phyloP scores from a whole-genome alignment of 31 red algal species.

The Bonnemaisonia californica region DNA sequence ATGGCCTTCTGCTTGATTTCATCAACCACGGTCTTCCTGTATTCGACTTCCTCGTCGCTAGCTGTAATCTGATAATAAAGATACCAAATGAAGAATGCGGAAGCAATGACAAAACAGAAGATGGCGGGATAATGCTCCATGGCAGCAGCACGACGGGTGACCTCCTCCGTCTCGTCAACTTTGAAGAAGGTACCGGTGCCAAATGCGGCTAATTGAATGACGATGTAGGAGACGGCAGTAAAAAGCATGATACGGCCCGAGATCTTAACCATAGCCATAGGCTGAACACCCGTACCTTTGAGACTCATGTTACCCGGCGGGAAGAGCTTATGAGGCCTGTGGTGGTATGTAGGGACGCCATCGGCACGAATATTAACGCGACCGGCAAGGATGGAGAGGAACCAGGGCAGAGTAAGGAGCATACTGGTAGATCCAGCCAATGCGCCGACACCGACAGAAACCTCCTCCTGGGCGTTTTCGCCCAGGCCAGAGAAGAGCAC shows the following conservation, averaged over 20 bases:
- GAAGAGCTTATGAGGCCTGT: slow-evolving; percentile 54
- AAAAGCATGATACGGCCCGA: slow-evolving; percentile 73
- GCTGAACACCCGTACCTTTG: slow-evolving; percentile 56
- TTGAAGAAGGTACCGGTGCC: slow-evolving; percentile 52
- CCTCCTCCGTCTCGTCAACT: slow-evolving; percentile 19
- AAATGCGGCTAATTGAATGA: slow-evolving; percentile 78
- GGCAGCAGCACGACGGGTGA: slow-evolving; percentile 23
- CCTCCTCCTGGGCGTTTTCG: slow-evolving; percentile 82
- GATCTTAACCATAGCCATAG: slow-evolving; percentile 50
- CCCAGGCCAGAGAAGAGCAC: slow-evolving; percentile 85
- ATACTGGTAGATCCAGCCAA: slow-evolving; percentile 83
- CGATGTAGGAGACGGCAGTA: slow-evolving; percentile 60
- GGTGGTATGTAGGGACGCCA: slow-evolving; percentile 53
- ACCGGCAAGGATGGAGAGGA: slow-evolving; percentile 68
- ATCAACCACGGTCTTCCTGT: slow-evolving; percentile 35
- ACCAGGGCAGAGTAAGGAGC: slow-evolving; percentile 89
- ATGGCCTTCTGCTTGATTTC: slow-evolving; percentile 60
- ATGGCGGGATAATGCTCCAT: slow-evolving; percentile 53
- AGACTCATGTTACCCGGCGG: slow-evolving; percentile 47
- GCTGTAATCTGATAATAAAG: slow-evolving; percentile 51
- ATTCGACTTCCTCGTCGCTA: slow-evolving; percentile 35
- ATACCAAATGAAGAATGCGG: slow-evolving; percentile 71
- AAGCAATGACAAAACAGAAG: slow-evolving; percentile 61
- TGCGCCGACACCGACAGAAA: slow-evolving; percentile 82
- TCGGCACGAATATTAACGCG: slow-evolving; percentile 64